A percentile compares a stretch with the other conserved stretches of the same genome.
These are phyloP conservation scores for Isoetes taiwanensis DNA, from an alignment of 75 land plant species.

Conservation along the genomic window DNA sequence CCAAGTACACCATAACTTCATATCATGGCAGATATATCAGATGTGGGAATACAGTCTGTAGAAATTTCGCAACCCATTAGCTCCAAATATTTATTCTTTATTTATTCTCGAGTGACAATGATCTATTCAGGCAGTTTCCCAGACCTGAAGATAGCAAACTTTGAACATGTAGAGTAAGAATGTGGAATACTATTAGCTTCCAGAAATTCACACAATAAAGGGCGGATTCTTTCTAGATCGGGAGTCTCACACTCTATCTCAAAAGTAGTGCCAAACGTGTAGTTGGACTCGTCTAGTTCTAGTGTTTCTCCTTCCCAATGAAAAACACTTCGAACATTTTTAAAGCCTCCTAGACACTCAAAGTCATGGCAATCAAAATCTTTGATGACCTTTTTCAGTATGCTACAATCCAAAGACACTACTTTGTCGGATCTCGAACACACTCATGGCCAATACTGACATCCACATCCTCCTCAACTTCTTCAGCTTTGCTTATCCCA, in stretches of 20 bases:
- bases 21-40: too few relatives aligned
- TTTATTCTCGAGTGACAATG: too few relatives aligned
- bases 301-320: conserved; percentile 59
- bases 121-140: conserved; percentile 56
- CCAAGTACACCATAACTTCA: too few relatives aligned
- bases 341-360: conserved; percentile 73
- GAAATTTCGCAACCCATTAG: too few relatives aligned
- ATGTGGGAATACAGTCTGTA: too few relatives aligned
- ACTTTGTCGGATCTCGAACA: conserved; percentile 43
- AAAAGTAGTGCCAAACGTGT: conserved; percentile 55
- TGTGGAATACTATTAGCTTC: conserved; percentile 43
- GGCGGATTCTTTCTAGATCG: conserved; percentile 56
- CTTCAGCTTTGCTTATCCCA: conserved; percentile 66
- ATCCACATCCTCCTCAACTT: conserved; percentile 70
- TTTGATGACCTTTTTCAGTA: conserved; percentile 27
- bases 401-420: conserved; percentile 10
- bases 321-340: conserved; percentile 72
- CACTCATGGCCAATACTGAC: conserved; percentile 43
- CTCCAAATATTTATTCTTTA: too few relatives aligned
- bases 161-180: conserved; percentile 39
- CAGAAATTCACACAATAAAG: conserved; percentile 43
- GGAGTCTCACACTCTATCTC: conserved; percentile 86
- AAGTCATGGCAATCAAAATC: conserved; percentile 42
- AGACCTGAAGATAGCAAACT: conserved; percentile 71
- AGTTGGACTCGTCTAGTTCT: conserved; percentile 87